phyloP scores from a whole-genome alignment of 139 green algal species.

The Asterochloris erici region DNA sequence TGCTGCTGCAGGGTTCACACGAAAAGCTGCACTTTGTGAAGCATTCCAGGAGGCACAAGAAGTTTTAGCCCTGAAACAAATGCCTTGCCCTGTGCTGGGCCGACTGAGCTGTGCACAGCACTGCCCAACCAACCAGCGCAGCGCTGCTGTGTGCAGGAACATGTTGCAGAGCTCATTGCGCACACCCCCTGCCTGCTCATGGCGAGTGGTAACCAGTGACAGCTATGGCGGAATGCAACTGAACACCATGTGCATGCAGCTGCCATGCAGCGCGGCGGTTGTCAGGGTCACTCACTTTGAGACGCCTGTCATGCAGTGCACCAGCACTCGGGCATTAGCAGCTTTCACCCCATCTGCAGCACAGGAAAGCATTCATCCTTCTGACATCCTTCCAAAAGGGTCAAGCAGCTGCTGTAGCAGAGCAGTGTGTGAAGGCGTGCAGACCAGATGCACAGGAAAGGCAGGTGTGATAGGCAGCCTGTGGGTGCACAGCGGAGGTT shows the following conservation, averaged over 20 bases:
- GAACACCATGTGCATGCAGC: background rate
- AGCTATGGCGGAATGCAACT: background rate
- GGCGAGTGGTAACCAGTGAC: background rate
- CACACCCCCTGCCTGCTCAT: background rate
- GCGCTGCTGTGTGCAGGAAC: background rate
- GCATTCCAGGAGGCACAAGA: background rate
- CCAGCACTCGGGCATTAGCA: conserved; percentile 51
- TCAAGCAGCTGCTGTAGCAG: background rate
- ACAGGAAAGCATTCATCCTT: background rate
- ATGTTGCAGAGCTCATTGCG: background rate
- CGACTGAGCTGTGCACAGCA: too few relatives aligned
- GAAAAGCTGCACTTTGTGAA: background rate
- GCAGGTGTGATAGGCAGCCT: background rate
- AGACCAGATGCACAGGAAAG: background rate
- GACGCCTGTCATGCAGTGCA: conserved; percentile 75
- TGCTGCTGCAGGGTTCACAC: background rate
- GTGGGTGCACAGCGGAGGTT: background rate
- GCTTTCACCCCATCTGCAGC: conserved; percentile 19
- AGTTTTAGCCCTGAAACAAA: background rate
- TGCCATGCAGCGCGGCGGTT: background rate
- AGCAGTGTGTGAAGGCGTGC: background rate
- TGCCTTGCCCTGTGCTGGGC: too few relatives aligned
- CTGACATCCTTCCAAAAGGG: background rate
- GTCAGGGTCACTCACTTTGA: conserved; percentile 37
- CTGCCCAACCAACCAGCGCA: too few relatives aligned